A percentile compares a stretch with the other conserved stretches of the same genome.
These are phyloP conservation scores for Penicillium fuscoglaucum DNA, from an alignment of 2,329 filamentous ascomycete genomes.

Conservation along the genomic window DNA sequence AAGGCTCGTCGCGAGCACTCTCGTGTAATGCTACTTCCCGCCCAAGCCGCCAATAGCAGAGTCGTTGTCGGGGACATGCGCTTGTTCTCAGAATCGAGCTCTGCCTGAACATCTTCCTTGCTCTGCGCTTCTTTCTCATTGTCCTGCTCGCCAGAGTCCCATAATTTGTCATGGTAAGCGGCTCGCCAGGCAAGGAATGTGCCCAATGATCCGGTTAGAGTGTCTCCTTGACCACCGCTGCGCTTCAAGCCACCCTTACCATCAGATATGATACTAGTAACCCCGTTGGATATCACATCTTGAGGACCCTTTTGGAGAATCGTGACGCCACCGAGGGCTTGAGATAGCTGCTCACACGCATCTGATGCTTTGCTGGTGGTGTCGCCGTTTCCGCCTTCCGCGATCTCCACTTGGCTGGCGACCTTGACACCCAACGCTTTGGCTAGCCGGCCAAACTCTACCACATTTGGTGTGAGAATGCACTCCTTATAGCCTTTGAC, in stretches of 20 bases:
- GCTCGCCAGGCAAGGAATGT: constrained; percentile 87
- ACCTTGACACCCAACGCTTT: constrained; percentile 70
- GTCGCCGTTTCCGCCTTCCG: constrained; percentile 40
- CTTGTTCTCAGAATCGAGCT: constrained; percentile 47
- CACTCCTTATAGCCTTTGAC: constrained; percentile 79
- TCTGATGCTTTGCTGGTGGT: constrained; percentile 52
- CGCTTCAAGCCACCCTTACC: constrained; percentile 81
- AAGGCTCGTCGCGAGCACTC: constrained; percentile 89
- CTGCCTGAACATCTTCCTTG: constrained; percentile 43
- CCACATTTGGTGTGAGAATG: constrained; percentile 91
- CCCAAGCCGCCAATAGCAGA: constrained; percentile 77
- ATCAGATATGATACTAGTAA: constrained; percentile 72
- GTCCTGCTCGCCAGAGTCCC: constrained; percentile 55
- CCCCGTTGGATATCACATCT: constrained; percentile 82
- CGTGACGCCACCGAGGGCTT: constrained; percentile 80
- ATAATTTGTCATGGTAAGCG: constrained; percentile 80
- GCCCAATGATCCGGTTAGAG: constrained; percentile 82
- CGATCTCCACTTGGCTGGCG: constrained; percentile 36
- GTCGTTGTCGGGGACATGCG: constrained; percentile 62
- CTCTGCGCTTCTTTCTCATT: constrained; percentile 34
- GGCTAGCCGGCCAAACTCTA: constrained; percentile 83
- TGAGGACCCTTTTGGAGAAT: constrained; percentile 84
- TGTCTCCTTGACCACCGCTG: constrained; percentile 93
- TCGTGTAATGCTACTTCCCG: constrained; percentile 81
- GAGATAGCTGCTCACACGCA: constrained; percentile 69